Base-by-base conservation (phyloP, 192 early-diverging fungal species). In the Umbelopsis ramanniana region DNA sequence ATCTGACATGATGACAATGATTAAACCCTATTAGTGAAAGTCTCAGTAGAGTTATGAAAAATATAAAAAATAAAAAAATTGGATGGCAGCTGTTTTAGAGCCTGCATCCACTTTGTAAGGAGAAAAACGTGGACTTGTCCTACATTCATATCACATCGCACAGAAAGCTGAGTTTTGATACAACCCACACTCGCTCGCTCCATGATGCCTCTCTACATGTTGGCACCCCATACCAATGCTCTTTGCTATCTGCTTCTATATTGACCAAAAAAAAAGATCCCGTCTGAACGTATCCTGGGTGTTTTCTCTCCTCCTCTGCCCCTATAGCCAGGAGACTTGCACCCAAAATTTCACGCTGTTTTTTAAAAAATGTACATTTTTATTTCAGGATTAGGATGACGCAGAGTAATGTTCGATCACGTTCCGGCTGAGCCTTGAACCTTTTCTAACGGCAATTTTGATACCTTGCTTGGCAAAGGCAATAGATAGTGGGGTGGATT, bases 391-490 rank as follows among this genome's bases (percentile, higher is more conserved):
- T 11, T 6, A 22, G n/a, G 50, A 26, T 12, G 33, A 63, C 26
- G 57, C 6, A 37, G 57, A 63, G 17, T 63, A 63, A 38, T 63
- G 57, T 37, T 63, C 17, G 10, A 63, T 33, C 12, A 63, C 17
- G 11, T 63, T 63, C 3, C 57, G 57, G 33, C 57, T 63, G 5
- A 63, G 14, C 0, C 69, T 21, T 54, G 26, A 55, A 5, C 26
- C 52, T 43, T 21, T 52, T 40, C 74, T 48, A 71, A 75, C 50
- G 19, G 74, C 55, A 40, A 75, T 66, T 54, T 75, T 75, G 22
- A 66, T 47, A 14, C 74, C 74, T 43, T 75, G 74, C 7, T 66
- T 47, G 0, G 74, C 74, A 60, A 75, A 75, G 38, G 50, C 43
- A 15, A 68, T 22, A 10, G 74, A 75, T 23, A 75, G 17, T 29